Conservation (phyloP, 371 early-diverging fungal species). For the Cladochytrium tenue region DNA sequence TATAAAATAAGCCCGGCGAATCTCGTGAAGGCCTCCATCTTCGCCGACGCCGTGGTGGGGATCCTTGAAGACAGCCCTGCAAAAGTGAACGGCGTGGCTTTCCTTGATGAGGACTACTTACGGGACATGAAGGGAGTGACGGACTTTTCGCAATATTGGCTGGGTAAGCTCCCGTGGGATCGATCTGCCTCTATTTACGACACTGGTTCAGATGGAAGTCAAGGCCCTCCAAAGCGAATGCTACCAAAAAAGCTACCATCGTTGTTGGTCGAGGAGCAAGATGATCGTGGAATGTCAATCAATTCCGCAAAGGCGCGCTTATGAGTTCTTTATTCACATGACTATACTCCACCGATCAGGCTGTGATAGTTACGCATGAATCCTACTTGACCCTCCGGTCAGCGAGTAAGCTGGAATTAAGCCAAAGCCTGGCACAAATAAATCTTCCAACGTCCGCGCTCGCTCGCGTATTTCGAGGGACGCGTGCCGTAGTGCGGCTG, state of each 20-base stretch:
- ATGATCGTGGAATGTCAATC: constrained; percentile 30
- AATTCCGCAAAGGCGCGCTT: no score
- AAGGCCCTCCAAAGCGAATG: constrained; percentile 10
- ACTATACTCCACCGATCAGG: no score
- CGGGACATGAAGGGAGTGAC: constrained; percentile 22
- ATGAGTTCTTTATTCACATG: no score
- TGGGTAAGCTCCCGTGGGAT: neutral
- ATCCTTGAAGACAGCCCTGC: constrained; percentile 11
- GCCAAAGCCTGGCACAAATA: no score
- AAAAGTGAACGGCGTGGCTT: constrained; percentile 23
- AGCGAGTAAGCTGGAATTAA: no score
- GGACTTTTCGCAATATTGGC: constrained; percentile 29
- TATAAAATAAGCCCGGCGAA: constrained; percentile 1
- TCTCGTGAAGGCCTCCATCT: constrained; percentile 22
- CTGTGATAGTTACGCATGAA: no score
- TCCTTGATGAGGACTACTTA: constrained; percentile 37
- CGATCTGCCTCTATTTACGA: neutral
- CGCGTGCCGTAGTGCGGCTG: no score
- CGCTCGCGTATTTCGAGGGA: no score
- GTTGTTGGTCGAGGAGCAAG: constrained; percentile 35
- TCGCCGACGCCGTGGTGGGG: constrained; percentile 31
- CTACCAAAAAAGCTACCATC: constrained; percentile 31
- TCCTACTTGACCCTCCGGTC: no score
- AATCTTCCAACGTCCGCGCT: no score
- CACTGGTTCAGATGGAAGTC: neutral